These are phyloP conservation scores for Magnolia sinica DNA, from an alignment of 164 flowering plant species.

Conservation along the genomic window DNA sequence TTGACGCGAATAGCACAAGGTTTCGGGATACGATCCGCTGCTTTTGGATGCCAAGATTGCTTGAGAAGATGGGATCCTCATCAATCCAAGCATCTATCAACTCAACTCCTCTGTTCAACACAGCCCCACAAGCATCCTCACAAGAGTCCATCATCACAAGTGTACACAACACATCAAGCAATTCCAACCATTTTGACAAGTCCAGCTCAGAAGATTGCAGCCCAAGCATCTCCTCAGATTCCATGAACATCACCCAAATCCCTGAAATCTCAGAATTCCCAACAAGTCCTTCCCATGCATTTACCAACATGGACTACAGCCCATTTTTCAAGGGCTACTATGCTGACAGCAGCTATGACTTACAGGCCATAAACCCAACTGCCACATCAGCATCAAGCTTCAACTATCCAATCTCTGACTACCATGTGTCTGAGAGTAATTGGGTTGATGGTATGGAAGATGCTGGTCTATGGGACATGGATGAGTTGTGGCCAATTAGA, in stretches of 20 bases:
- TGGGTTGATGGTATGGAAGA: slow-evolving; percentile 37
- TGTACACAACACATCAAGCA: background rate
- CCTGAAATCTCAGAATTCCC: slow-evolving; percentile 30
- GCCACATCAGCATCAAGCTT: slow-evolving; percentile 21
- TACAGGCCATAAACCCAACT: slow-evolving; percentile 27
- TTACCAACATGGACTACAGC: slow-evolving; percentile 8
- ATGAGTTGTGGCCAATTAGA: slow-evolving; percentile 44
- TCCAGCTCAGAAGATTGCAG: slow-evolving; percentile 22
- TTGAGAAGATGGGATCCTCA: slow-evolving; percentile 46
- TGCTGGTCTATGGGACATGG: slow-evolving; percentile 41
- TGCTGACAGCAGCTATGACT: slow-evolving; percentile 24
- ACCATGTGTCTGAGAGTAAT: slow-evolving; percentile 29
- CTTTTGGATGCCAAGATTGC: slow-evolving; percentile 66
- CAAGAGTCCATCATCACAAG: slow-evolving; percentile 4
- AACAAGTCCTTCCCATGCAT: slow-evolving; percentile 17
- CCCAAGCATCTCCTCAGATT: slow-evolving; percentile 25
- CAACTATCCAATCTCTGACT: slow-evolving; percentile 11
- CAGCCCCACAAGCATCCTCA: slow-evolving; percentile 11
- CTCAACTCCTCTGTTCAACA: slow-evolving; percentile 11
- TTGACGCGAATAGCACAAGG: slow-evolving; percentile 49
- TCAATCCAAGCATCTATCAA: slow-evolving; percentile 6
- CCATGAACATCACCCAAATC: slow-evolving; percentile 23
- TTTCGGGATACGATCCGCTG: slow-evolving; percentile 45
- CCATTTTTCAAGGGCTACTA: slow-evolving; percentile 17
- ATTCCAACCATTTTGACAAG: background rate